Percentiles rank a stretch among this genome's conserved stretches.
These are phyloP conservation scores for Leishmania lainsoni DNA, from an alignment of 208 protist genomes.

Conservation along the genomic window DNA sequence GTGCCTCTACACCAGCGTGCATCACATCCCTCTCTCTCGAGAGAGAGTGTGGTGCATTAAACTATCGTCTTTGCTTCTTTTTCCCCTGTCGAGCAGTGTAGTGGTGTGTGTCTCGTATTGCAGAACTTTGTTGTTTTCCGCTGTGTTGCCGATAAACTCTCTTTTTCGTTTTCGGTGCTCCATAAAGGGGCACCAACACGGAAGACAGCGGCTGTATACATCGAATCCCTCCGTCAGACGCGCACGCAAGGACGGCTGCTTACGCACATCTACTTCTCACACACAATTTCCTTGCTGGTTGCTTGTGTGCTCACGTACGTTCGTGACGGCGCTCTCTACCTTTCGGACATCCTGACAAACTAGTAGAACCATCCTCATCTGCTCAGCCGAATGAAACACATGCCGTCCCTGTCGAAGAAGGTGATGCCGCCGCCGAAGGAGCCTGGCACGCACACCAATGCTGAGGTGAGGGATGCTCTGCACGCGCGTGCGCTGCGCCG, in stretches of 20 bases:
- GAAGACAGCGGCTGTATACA: not conserved
- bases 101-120: not conserved
- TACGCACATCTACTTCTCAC: not conserved
- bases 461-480: constrained; percentile 71
- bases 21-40: not conserved
- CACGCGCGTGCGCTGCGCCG: constrained; percentile 62
- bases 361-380: not conserved
- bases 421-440: constrained; percentile 48
- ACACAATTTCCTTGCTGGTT: not conserved
- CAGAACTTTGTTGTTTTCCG: not conserved
- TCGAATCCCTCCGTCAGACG: not conserved
- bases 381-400: not conserved
- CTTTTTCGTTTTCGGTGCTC: not conserved
- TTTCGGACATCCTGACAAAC: not conserved
- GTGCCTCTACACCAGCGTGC: not conserved
- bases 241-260: not conserved
- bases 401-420: constrained; percentile 29
- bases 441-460: constrained; percentile 70
- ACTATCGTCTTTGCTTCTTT: not conserved
- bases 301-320: not conserved
- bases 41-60: not conserved
- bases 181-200: not conserved
- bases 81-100: not conserved
- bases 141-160: not conserved
- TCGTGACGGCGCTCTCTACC: not conserved